These are phyloP conservation scores for Ceratocystis lukuohia DNA, from an alignment of 2,329 filamentous ascomycete genomes.

Conservation along the genomic window DNA sequence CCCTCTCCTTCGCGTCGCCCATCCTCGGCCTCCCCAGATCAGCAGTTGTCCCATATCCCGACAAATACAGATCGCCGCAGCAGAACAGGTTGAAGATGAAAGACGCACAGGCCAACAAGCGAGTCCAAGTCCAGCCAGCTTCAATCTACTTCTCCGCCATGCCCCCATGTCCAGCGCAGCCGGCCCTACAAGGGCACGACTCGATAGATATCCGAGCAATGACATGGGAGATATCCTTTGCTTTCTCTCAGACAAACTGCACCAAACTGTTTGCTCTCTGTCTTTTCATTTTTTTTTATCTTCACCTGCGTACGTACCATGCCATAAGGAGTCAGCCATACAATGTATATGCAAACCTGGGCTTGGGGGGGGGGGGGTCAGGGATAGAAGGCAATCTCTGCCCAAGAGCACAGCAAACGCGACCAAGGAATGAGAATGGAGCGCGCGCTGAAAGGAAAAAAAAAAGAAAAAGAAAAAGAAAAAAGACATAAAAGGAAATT, in stretches of 20 bases:
- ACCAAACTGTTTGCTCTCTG: neutral
- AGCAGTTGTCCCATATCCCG: neutral
- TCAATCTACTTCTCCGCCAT: too few relatives aligned
- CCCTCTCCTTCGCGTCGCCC: neutral
- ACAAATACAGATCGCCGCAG: neutral
- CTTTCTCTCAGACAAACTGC: neutral
- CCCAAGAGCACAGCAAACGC: neutral
- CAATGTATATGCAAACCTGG: neutral
- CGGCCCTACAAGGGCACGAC: too few relatives aligned
- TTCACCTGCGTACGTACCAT: neutral
- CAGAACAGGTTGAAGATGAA: neutral
- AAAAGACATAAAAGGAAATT: neutral
- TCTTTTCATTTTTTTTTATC: neutral
- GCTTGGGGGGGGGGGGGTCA: neutral
- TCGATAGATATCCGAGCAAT: too few relatives aligned
- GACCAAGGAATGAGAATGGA: neutral
- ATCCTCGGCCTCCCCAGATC: neutral
- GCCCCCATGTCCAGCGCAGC: too few relatives aligned
- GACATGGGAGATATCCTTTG: too few relatives aligned
- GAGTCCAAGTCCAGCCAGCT: too few relatives aligned
- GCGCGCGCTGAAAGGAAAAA: neutral
- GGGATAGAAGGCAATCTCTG: neutral
- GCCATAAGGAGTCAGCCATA: neutral
- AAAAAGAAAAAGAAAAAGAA: neutral
- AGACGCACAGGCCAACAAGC: neutral